Evolutionary conservation across 169 alveolate species (phyloP), one percentile per base, ranked within the genome.

Genomic region (Plasmodium coatneyi): DNA sequence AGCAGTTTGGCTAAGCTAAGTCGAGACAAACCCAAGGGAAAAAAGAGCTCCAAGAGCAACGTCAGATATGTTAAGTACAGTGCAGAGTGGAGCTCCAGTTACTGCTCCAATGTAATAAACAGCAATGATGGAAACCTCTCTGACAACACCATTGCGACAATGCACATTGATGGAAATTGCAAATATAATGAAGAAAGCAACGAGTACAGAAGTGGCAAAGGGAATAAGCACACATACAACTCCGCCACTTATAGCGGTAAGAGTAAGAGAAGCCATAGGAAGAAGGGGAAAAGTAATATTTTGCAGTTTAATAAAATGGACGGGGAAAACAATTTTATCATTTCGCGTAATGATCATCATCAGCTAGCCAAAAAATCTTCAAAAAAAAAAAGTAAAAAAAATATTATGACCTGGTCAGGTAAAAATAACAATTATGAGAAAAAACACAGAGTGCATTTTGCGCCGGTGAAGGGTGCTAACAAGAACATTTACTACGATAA

Each of bases 121-220:
- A 86, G 84, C 66, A 39, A 74, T 49, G 81, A 41, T 30, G 74
- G 79, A 9, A 86, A 52, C 66, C 60, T 66, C 19, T 86, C 93
- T 9, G 93, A 52, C n/a, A 86, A 86, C 46, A 86, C 93, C 32
- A 86, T 86, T 49, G 93, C 93, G 52, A 86, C 93, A 14, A 86
- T 86, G 93, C 93, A 86, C 3, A 86, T 86, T 19, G 86, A 86
- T 86, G 93, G 93, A 12, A 86, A 86, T 86, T 49, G 70, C 43
- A 86, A 86, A 34, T 86, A 86, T 70, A 86, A 76, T 76, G 79
- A 86, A 28, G 70, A 86, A 5, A 76, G 28, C 2, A 49, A 32
- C 10, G 66, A 70, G 36, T 12, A 71, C 25, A 76, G 70, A 32
- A 66, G 70, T 28, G 16, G 43, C 19, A 60, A 83, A 5, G 74